Conservation (phyloP, 768 basidiomycete species). For the Termitomyces sp. region DNA sequence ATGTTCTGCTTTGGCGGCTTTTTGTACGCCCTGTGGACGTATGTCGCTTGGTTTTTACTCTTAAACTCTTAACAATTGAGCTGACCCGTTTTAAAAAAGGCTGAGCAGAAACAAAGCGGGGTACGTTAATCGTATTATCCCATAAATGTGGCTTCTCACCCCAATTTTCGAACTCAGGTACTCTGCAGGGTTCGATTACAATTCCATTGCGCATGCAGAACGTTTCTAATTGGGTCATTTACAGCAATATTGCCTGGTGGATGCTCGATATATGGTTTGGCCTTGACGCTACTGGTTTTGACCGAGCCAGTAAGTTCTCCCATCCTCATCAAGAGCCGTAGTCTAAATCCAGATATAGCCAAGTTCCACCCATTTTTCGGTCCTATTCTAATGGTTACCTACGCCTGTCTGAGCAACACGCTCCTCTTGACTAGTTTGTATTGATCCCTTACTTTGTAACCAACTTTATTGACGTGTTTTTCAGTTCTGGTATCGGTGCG, state of each 20-base stretch:
- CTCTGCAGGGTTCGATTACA: background rate
- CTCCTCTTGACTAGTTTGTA: slow-evolving; percentile 76
- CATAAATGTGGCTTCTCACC: background rate
- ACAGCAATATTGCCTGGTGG: slow-evolving; percentile 80
- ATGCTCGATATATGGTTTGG: slow-evolving; percentile 94
- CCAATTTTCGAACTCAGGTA: background rate
- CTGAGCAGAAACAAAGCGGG: slow-evolving; percentile 57
- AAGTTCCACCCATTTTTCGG: slow-evolving; percentile 87
- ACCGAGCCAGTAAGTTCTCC: slow-evolving; percentile 61
- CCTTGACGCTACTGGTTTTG: slow-evolving; percentile 90
- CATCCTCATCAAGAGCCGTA: background rate
- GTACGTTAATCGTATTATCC: slow-evolving; percentile 30
- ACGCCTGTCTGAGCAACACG: slow-evolving; percentile 91
- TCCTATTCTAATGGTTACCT: slow-evolving; percentile 86
- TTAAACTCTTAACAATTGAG: slow-evolving; percentile 1
- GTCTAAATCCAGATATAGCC: slow-evolving; percentile 28
- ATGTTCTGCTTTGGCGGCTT: slow-evolving; percentile 92
- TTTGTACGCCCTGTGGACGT: slow-evolving; percentile 92
- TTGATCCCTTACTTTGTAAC: background rate
- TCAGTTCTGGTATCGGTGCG: slow-evolving; percentile 77
- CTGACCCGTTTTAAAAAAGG: slow-evolving; percentile 33
- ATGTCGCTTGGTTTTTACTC: slow-evolving; percentile 31
- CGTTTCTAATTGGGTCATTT: background rate
- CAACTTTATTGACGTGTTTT: slow-evolving; percentile 3
- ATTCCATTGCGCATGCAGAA: background rate